Base-by-base conservation (phyloP, 192 early-diverging fungal genomes). In the Podila epigama region DNA sequence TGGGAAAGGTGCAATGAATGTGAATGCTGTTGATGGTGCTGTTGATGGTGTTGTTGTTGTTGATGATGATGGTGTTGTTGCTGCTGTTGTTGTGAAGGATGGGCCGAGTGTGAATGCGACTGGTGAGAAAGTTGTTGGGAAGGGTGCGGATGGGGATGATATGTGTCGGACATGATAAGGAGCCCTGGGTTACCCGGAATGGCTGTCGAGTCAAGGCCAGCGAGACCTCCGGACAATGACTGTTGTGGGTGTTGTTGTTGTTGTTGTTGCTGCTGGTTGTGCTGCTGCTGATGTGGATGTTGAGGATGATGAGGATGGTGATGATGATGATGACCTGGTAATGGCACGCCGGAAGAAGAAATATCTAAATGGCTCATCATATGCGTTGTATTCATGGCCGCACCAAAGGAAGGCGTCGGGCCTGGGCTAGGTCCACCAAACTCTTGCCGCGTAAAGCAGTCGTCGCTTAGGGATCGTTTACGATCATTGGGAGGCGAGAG, bases 281-380 rank as follows among this genome's bases (percentile, higher is more conserved):
- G 69, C 22, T 63, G 68, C 2, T 61, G 60, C 10, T 61, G 51
- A 20, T 61, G 60, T 6, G 55, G 69, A 15, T 60, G 39, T 44
- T 60, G 57, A 1, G 51, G 60, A 4, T 69, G 68, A 1, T 53
- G 53, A 18, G 56, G 61, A 5, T 66, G 58, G 12, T 66, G 70
- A 36, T 50, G 41, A 33, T 63, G 60, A 25, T 63, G 63, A 15
- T 59, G 70, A 15, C 60, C 48, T 22, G 64, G 70, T 42, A 55
- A 63, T 4, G 58, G 63, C 16, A 39, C 53, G 11, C 61, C 29
- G 18, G 51, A 36, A 16, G 52, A 39, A 28, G 73, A 58, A 60
- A 77, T 77, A 35, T 77, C 73, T 33, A 77, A 31, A 44, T 77
- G 73, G 33, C 37, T 68, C 66, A 77, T 77, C 73, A 77, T 68